Evolutionary conservation across 1,284 basidiomycete genomes (phyloP).

Genomic region (Porogramme epimiltina): DNA sequence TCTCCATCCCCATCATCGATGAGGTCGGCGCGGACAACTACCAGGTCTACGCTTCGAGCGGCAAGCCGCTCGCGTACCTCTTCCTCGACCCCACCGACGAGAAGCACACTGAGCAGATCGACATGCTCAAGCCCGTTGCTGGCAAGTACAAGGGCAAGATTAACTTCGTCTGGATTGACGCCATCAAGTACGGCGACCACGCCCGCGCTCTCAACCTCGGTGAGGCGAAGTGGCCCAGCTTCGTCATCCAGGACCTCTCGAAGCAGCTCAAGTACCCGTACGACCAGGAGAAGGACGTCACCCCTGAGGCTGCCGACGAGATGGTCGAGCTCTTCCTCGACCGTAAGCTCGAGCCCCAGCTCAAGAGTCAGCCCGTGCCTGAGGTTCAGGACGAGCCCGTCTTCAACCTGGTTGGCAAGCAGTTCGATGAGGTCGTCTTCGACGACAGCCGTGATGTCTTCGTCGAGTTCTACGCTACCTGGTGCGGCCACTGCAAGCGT

Average conservation of each 20-base stretch:
- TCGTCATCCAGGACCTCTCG: slow-evolving; percentile 89
- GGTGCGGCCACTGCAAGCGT: slow-evolving; percentile 97
- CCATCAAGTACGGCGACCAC: slow-evolving; percentile 93
- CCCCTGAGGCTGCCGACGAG: slow-evolving; percentile 54
- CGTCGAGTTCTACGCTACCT: slow-evolving; percentile 96
- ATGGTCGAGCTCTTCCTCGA: slow-evolving; percentile 71
- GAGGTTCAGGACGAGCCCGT: slow-evolving; percentile 84
- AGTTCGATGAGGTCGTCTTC: slow-evolving; percentile 86
- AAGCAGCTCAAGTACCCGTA: slow-evolving; percentile 91
- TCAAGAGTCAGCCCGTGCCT: slow-evolving; percentile 93
- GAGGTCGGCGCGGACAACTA: slow-evolving; percentile 97
- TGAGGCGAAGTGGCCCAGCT: slow-evolving; percentile 88
- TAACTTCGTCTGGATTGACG: slow-evolving; percentile 99
- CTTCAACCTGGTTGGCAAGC: slow-evolving; percentile 85
- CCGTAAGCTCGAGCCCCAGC: slow-evolving; percentile 78
- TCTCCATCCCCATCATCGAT: slow-evolving; percentile 89
- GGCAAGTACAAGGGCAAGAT: slow-evolving; percentile 82
- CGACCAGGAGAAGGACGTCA: slow-evolving; percentile 67
- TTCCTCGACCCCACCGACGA: slow-evolving; percentile 86
- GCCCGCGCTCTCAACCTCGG: slow-evolving; percentile 91
- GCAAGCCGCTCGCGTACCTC: slow-evolving; percentile 92
- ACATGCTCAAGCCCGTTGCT: slow-evolving; percentile 77
- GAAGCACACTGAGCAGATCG: slow-evolving; percentile 68
- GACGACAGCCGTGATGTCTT: slow-evolving; percentile 95
- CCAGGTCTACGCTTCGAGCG: slow-evolving; percentile 78